Base-by-base conservation (phyloP, 352 stramenopile species). In the Blastocystis sp. region DNA sequence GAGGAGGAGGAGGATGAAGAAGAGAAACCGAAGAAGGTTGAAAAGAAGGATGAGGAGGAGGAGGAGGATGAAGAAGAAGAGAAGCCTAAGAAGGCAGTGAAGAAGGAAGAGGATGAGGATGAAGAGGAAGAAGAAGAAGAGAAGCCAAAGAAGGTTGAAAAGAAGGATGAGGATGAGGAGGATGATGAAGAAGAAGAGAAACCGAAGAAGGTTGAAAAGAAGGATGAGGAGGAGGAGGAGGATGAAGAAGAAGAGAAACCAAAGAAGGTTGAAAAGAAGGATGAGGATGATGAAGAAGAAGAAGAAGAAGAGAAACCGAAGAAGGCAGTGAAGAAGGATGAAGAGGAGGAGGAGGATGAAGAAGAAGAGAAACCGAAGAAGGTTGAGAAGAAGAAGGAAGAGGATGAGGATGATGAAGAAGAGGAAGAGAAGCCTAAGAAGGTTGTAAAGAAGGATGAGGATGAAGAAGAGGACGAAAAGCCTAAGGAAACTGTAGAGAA, bases 1-100 rank as follows among this genome's bases (percentile, higher is more conserved):
- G 32, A 72, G 59, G 59, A 44, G 21, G 32, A 72, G 36, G 38
- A 72, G 36, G 34, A 72, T n/a, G 59, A 72, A n/a, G 59, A 48
- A 27, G 36, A 72, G 36, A 49, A 36, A 24, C 18, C 7, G 21
- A 34, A 36, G 29, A 34, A 36, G 11, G 29, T 21, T 11, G 29
- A 65, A 36, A 16, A 36, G 29, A 65, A 21, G 11, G 18, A 11
- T 36, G 21, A 36, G 56, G 21, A 65, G 29, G 21, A 49, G 59
- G 36, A 72, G 59, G 36, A n/a, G n/a, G 24, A 64, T 8, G 7
- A 11, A 18, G 24, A 64, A 18, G 24, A 64, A 29, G 24, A 64
- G 21, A 29, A 6, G 4, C 11, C 54, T 32, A 64, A 64, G 54
- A 64, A 64, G 36, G 36, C 29, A 72, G 32, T 29, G 21, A 36